phyloP scores from a whole-genome alignment of 768 basidiomycete genomes.

The Clitopilus passeckerianus region DNA sequence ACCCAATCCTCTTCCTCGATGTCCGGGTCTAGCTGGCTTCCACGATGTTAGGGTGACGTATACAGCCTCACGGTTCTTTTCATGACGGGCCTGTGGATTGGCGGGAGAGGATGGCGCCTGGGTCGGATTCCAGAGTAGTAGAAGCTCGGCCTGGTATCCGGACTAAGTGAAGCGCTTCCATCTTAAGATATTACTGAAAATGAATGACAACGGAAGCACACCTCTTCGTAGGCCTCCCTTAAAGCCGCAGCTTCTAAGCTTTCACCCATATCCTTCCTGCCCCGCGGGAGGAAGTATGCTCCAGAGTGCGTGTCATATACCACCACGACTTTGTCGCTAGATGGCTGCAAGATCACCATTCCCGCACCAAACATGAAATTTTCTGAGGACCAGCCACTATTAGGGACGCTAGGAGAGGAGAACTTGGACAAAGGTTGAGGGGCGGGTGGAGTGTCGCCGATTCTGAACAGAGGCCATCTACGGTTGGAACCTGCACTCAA shows the following conservation, averaged over 20 bases:
- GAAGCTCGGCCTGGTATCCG: constrained; percentile 10
- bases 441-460: not conserved
- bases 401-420: constrained; percentile 24
- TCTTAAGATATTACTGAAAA: not conserved
- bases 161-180: constrained; percentile 7
- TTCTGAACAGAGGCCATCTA: not conserved
- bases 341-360: constrained; percentile 58
- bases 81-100: not conserved
- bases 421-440: not conserved
- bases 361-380: constrained; percentile 60
- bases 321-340: constrained; percentile 47
- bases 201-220: constrained; percentile 11
- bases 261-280: constrained; percentile 65
- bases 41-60: constrained; percentile 10
- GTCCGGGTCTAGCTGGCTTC: constrained; percentile 4
- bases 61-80: constrained; percentile 11
- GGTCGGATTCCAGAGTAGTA: constrained; percentile 10
- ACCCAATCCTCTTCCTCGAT: not conserved
- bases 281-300: constrained; percentile 57
- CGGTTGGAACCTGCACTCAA: not conserved
- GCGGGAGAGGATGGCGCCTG: constrained; percentile 12
- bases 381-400: constrained; percentile 39
- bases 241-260: constrained; percentile 52
- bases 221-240: constrained; percentile 68
- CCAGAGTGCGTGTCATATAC: constrained; percentile 32